Percentiles rank a stretch among this genome's conserved stretches.
These are phyloP conservation scores for Pseudocercospora musae DNA, from an alignment of 2,329 filamentous ascomycete genomes.

Conservation along the genomic window DNA sequence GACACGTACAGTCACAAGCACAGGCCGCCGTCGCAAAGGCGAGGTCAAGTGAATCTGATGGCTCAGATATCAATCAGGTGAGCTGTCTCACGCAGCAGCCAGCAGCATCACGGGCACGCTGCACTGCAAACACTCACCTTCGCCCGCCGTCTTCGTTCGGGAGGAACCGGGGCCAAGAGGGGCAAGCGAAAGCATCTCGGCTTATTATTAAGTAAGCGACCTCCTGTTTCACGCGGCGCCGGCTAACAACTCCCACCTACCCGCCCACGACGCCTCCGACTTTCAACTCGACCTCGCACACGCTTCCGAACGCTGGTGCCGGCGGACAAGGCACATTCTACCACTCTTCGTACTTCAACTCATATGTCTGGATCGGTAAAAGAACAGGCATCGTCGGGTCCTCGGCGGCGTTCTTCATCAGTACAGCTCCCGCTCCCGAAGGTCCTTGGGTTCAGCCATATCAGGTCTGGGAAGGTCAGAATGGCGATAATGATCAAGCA, in stretches of 20 bases:
- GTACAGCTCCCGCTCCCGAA: conserved; percentile 30
- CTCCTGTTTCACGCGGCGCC: not conserved
- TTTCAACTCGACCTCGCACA: conserved; percentile 12
- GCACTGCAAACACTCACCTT: not conserved
- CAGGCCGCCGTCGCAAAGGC: not conserved
- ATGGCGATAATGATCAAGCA: conserved; percentile 17
- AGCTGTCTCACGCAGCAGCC: not conserved
- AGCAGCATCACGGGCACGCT: too few species aligned
- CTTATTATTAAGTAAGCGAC: not conserved
- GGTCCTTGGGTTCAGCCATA: conserved; percentile 32
- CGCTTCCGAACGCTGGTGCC: conserved; percentile 28
- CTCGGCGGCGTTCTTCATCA: conserved; percentile 28
- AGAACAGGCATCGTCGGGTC: conserved; percentile 5
- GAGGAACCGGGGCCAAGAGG: not conserved
- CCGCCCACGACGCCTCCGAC: conserved; percentile 11
- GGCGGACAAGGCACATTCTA: conserved; percentile 33
- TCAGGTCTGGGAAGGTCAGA: conserved; percentile 18
- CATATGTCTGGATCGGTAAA: conserved; percentile 34
- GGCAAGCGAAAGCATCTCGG: too few species aligned
- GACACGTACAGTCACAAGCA: not conserved
- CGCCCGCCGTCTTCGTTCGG: not conserved
- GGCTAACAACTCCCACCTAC: not conserved
- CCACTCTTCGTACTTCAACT: conserved; percentile 26
- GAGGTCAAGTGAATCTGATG: conserved; percentile 1
- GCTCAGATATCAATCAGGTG: not conserved